Conservation (phyloP, 2,329 filamentous ascomycete species). For the Harringtonia aguacate region DNA sequence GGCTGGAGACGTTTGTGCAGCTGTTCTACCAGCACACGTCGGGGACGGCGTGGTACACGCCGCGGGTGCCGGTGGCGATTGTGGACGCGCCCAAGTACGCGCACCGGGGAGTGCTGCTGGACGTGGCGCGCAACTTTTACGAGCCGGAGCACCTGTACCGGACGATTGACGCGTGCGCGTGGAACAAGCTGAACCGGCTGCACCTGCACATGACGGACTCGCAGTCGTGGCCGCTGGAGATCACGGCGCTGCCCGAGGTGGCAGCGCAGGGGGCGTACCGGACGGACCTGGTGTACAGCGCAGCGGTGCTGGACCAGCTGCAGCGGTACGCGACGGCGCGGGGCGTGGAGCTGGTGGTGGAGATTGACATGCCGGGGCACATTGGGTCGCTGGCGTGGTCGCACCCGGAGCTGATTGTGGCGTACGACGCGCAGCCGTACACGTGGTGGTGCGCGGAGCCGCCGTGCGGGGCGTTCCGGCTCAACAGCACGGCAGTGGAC, state of each 20-base stretch:
- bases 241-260: slow-evolving; percentile 63
- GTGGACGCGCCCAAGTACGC: slow-evolving; percentile 62
- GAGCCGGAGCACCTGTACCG: slow-evolving; percentile 56
- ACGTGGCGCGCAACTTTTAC: slow-evolving; percentile 65
- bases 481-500: slow-evolving; percentile 62
- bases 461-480: slow-evolving; percentile 60
- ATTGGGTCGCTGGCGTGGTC: slow-evolving; percentile 56
- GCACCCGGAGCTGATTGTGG: slow-evolving; percentile 62
- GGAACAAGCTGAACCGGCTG: slow-evolving; percentile 74
- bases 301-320: slow-evolving; percentile 51
- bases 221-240: slow-evolving; percentile 77
- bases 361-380: slow-evolving; percentile 76
- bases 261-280: slow-evolving; percentile 64
- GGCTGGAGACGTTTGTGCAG: slow-evolving; percentile 68
- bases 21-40: slow-evolving; percentile 65
- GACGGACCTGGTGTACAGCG: slow-evolving; percentile 54
- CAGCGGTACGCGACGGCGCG: slow-evolving; percentile 60
- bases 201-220: slow-evolving; percentile 76
- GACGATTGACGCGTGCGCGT: slow-evolving; percentile 65
- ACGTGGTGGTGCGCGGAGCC: slow-evolving; percentile 50
- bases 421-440: slow-evolving; percentile 47
- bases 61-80: slow-evolving; percentile 59
- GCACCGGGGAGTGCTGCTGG: slow-evolving; percentile 72
- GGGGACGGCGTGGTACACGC: slow-evolving; percentile 53
- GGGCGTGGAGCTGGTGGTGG: slow-evolving; percentile 61